Evolutionary conservation across 441 rosid species (phyloP), one percentile per base, ranked within the genome.

Genomic region (Pelargonium myrrhifolium): DNA sequence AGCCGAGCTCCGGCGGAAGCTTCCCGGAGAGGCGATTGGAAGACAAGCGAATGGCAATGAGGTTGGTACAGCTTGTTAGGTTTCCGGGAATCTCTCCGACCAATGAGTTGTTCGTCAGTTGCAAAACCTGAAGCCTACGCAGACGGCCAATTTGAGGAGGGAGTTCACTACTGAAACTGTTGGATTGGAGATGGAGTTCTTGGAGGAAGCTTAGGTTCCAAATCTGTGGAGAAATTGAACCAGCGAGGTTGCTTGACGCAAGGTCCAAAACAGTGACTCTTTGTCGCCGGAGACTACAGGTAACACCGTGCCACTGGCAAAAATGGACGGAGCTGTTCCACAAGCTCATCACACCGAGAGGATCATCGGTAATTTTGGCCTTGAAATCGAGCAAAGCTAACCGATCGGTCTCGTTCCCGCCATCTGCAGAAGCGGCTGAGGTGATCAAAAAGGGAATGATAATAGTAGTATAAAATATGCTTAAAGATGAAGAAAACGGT

Each of bases 121-220:
- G 1, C 6, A 71, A 9, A 21, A 2, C 1, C 15, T 1, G 55
- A n/a, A 74, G 12, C 17, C 37, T 65, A 0, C 0, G 7, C 40
- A 71, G 35, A 0, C 0, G 69, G 22, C 69, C 65, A 3, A 71
- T 1, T 20, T 71, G 45, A 1, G 28, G 35, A 5, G 74, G 65
- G 17, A 71, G 65, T 45, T 65, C 31, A 2, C 6, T 9, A 21
- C 21, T 3, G 35, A 71, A 40, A 20, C 64, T 58, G 11, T 72
- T 72, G 5, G 42, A 49, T 21, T 45, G n/a, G 0, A 72, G 62
- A 22, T 0, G 1, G 3, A 69, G 1, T 0, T 2, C 61, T 42
- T 24, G 35, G 0, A 74, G 53, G 6, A 74, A 74, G 66, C 72
- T 68, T 8, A 68, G 63, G 7, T 74, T 74, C 24, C 76, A 72